Percentiles rank a stretch among this genome's conserved stretches.
Conservation (phyloP, 805 yeast species). For the Candida xyloterini region DNA sequence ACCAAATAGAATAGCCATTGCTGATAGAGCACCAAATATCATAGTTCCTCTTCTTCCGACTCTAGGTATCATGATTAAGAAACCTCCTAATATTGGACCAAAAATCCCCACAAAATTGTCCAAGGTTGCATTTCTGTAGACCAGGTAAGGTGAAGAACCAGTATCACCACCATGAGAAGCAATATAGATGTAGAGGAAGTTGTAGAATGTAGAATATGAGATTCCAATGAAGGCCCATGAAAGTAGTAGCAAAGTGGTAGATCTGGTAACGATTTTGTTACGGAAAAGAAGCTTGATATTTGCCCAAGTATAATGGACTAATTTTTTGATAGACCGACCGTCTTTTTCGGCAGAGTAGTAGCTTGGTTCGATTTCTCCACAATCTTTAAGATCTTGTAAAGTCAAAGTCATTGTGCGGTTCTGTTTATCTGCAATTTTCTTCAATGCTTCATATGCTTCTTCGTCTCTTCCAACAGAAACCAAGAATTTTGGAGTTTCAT, state of each 20-base stretch:
- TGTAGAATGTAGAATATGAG: constrained; percentile 55
- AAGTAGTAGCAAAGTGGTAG: constrained; percentile 43
- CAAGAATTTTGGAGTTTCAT: constrained; percentile 56
- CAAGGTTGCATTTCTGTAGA: constrained; percentile 48
- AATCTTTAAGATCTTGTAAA: constrained; percentile 41
- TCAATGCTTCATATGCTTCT: constrained; percentile 43
- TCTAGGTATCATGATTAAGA: constrained; percentile 28
- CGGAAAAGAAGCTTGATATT: constrained; percentile 49
- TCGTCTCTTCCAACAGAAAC: constrained; percentile 51
- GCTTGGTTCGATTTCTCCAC: constrained; percentile 40
- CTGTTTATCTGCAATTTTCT: constrained; percentile 46
- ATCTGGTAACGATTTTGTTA: constrained; percentile 40
- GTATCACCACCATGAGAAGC: constrained; percentile 49
- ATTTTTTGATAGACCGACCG: constrained; percentile 26
- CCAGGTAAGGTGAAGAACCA: constrained; percentile 36
- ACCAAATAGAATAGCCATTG: constrained; percentile 59
- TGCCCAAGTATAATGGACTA: constrained; percentile 29
- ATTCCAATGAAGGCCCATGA: constrained; percentile 60
- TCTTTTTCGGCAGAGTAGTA: constrained; percentile 22
- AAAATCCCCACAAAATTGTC: constrained; percentile 45
- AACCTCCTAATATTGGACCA: constrained; percentile 55
- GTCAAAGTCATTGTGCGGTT: constrained; percentile 40
- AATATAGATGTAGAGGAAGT: constrained; percentile 52
- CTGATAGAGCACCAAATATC: constrained; percentile 46
- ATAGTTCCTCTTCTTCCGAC: constrained; percentile 60